These are phyloP conservation scores for Cordyceps cicadae DNA, from an alignment of 2,329 filamentous ascomycete species.

Conservation along the genomic window DNA sequence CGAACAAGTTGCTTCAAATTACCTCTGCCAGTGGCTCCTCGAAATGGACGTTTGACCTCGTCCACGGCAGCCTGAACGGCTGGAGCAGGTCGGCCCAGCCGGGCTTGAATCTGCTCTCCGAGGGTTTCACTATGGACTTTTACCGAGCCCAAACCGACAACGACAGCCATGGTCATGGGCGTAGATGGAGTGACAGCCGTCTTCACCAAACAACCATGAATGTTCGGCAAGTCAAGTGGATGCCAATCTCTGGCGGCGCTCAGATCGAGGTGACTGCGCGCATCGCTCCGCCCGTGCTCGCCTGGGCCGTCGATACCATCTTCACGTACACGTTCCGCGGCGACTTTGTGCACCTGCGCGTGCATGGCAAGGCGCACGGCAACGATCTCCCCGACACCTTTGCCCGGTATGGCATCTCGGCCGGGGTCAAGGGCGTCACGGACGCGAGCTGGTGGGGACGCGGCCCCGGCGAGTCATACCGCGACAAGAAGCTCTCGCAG, in stretches of 20 bases:
- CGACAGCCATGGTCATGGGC: conserved; percentile 48
- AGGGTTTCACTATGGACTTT: conserved; percentile 42
- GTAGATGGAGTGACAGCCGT: conserved; percentile 45
- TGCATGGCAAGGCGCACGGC: conserved; percentile 40
- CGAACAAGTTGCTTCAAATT: conserved; percentile 23
- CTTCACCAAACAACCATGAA: conserved; percentile 39
- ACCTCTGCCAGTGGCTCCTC: conserved; percentile 26
- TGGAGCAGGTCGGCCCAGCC: conserved; percentile 28
- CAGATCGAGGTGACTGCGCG: conserved; percentile 41
- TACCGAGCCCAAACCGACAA: conserved; percentile 62
- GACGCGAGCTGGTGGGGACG: conserved; percentile 56
- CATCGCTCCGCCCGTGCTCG: conserved; percentile 54
- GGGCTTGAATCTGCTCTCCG: conserved; percentile 33
- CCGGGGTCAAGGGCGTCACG: conserved; percentile 30
- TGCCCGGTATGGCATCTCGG: conserved; percentile 54
- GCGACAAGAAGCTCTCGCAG: conserved; percentile 56
- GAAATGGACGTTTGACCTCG: conserved; percentile 37
- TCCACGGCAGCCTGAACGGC: conserved; percentile 33
- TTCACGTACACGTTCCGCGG: conserved; percentile 48
- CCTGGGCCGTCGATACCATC: conserved; percentile 46
- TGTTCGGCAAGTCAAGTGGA: conserved; percentile 27
- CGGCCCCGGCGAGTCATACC: conserved; percentile 58
- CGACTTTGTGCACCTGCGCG: conserved; percentile 39
- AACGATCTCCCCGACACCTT: conserved; percentile 46
- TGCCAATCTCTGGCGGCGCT: conserved; percentile 22